Percentiles rank a stretch among this genome's conserved stretches.
These are phyloP conservation scores for Microcyclosporella mali DNA, from an alignment of 2,329 filamentous ascomycete species.

Conservation along the genomic window DNA sequence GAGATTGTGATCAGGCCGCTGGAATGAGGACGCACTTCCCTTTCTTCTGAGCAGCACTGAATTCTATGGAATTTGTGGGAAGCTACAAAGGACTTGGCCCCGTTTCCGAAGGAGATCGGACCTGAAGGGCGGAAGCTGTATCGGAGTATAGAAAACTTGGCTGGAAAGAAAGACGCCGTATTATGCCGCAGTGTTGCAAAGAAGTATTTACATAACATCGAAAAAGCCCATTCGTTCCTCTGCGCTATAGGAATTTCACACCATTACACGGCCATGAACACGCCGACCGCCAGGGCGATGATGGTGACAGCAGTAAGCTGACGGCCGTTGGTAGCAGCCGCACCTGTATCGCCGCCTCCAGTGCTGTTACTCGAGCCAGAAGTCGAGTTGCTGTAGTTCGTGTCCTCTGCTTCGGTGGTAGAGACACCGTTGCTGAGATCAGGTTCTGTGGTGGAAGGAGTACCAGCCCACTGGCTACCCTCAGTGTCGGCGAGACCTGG, in stretches of 20 bases:
- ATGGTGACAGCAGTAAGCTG: slow-evolving; percentile 35
- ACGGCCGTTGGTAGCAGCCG: slow-evolving; percentile 33
- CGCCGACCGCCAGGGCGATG: slow-evolving; percentile 6
- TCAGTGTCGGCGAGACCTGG: slow-evolving; percentile 45
- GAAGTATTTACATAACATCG: no score
- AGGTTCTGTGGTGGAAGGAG: slow-evolving; percentile 44
- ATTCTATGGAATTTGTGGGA: no score
- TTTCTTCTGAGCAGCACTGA: no score
- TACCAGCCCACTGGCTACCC: slow-evolving; percentile 43
- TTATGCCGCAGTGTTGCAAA: no score
- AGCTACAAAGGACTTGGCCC: no score
- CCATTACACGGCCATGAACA: slow-evolving; percentile 1
- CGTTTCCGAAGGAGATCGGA: no score
- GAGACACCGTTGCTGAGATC: slow-evolving; percentile 33
- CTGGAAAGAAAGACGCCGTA: no score
- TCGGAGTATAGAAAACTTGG: no score
- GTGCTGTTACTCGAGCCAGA: slow-evolving; percentile 11
- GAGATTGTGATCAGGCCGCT: no score
- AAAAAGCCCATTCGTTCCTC: no score
- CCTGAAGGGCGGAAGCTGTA: no score
- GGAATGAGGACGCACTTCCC: no score
- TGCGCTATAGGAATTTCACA: background rate
- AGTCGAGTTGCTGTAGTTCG: slow-evolving; percentile 7
- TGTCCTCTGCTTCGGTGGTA: slow-evolving; percentile 7
- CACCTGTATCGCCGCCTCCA: slow-evolving; percentile 20